phyloP scores from a whole-genome alignment of 1,139 yeast genomes.

The Taphrina deformans region DNA sequence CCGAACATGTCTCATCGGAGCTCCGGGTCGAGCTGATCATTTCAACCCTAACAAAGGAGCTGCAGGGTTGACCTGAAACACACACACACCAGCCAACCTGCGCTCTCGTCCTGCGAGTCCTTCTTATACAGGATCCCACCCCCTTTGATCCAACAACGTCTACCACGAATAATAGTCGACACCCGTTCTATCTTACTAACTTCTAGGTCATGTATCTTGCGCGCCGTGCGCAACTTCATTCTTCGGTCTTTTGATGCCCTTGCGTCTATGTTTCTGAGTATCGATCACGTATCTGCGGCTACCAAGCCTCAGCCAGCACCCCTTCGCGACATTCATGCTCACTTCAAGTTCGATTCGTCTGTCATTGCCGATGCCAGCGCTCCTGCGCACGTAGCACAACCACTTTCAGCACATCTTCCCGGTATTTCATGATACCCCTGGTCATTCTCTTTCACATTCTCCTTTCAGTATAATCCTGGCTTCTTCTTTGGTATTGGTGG shows the following conservation, averaged over 20 bases:
- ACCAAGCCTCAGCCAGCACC: not conserved
- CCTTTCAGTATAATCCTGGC: not conserved
- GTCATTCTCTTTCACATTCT: not conserved
- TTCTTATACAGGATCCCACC: not conserved
- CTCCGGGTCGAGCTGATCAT: no score
- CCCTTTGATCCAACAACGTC: no score
- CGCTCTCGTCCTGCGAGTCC: not conserved
- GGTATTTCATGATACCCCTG: not conserved
- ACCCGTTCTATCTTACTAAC: conserved; percentile 1
- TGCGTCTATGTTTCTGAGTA: not conserved
- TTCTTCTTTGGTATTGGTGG: conserved; percentile 14
- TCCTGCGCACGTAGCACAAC: not conserved
- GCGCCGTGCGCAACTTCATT: not conserved
- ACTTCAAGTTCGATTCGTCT: not conserved
- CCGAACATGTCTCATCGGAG: no score
- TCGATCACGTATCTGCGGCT: not conserved
- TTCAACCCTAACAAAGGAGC: not conserved
- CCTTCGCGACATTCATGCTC: conserved; percentile 1
- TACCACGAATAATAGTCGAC: no score
- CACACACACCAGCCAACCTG: not conserved
- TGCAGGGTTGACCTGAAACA: not conserved
- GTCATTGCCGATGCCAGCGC: not conserved
- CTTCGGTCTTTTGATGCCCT: not conserved
- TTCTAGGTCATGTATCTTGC: not conserved
- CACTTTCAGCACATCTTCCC: not conserved